Percentiles rank a stretch among this genome's conserved stretches.
These are phyloP conservation scores for Rhodomyrtus tomentosa DNA, from an alignment of 345 rosid genomes.

Conservation along the genomic window DNA sequence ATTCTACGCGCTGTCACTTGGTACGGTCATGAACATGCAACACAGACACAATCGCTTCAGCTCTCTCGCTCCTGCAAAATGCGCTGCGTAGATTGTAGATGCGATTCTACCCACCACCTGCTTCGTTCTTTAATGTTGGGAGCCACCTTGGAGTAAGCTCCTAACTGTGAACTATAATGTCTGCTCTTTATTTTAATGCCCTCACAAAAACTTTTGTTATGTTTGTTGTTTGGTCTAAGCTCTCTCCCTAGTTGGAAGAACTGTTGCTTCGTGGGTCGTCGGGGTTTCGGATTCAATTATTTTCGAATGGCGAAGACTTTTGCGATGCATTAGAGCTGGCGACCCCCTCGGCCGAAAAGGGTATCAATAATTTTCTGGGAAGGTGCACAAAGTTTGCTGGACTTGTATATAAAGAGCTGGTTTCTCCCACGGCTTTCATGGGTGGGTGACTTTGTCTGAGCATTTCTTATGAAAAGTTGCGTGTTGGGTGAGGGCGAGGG, in stretches of 20 bases:
- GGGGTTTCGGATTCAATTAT: background rate
- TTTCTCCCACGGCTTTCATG: background rate
- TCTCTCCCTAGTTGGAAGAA: background rate
- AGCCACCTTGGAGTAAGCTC: conserved; percentile 10
- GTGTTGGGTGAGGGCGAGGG: background rate
- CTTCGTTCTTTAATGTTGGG: conserved; percentile 19
- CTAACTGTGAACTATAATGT: conserved; percentile 24
- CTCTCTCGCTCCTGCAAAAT: background rate
- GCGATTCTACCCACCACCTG: conserved; percentile 7
- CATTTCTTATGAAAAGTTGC: background rate
- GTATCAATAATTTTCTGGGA: background rate
- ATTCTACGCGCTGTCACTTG: background rate
- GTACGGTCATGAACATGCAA: background rate
- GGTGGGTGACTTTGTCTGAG: background rate
- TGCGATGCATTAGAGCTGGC: background rate
- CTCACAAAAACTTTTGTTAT: too few relatives aligned
- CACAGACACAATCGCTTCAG: background rate
- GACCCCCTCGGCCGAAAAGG: background rate
- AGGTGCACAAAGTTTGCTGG: background rate
- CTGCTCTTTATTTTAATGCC: background rate
- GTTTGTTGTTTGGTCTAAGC: too few relatives aligned
- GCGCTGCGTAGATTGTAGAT: background rate
- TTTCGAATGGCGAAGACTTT: background rate
- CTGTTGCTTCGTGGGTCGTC: background rate
- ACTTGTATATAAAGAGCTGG: background rate